Base-by-base conservation (phyloP, 345 rosid species). In the Trapa bicornis region DNA sequence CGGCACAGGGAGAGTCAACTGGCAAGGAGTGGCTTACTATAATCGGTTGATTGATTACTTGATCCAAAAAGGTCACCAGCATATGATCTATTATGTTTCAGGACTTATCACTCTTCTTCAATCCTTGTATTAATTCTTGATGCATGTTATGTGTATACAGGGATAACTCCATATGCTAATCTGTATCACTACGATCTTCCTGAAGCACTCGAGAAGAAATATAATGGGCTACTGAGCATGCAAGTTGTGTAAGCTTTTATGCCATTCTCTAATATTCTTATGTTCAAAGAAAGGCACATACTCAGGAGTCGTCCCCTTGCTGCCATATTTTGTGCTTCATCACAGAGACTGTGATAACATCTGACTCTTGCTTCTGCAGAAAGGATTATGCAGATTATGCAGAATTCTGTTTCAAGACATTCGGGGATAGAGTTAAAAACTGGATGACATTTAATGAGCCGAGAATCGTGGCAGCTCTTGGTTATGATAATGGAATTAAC, bases 401-500 rank as follows among this genome's bases (percentile, higher is more conserved):
- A 9, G 90, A 87, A 0, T 85, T 87, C 52, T 85, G 89, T 74
- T 87, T 87, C 79, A 82, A 82, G 72, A 66, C 77, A 35, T 87
- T 77, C 60, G 90, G 90, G 2, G 89, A 85, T 58, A 66, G 88
- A 63, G 88, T 85, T 29, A 87, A 85, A 75, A 85, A 85, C 54
- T 87, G 88, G 93, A 76, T 80, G 68, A 85, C 93, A 47, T 82
- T 85, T 48, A 87, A 87, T 35, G 90, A 87, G 68, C 93, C 90
- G 0, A 77, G 87, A 69, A 71, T 85, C 2, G 66, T 82, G 52
- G 86, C 92, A 61, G 84, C 84, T 13, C 81, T 85, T 36, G 92
- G 89, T 1, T 87, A 72, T 67, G 87, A 81, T 70, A 77, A 61
- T 47, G 92, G 92, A 1, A 1, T 35, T 11, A 78, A 74, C 72